phyloP scores from a whole-genome alignment of 768 basidiomycete species.

The Amylocystis lapponica region DNA sequence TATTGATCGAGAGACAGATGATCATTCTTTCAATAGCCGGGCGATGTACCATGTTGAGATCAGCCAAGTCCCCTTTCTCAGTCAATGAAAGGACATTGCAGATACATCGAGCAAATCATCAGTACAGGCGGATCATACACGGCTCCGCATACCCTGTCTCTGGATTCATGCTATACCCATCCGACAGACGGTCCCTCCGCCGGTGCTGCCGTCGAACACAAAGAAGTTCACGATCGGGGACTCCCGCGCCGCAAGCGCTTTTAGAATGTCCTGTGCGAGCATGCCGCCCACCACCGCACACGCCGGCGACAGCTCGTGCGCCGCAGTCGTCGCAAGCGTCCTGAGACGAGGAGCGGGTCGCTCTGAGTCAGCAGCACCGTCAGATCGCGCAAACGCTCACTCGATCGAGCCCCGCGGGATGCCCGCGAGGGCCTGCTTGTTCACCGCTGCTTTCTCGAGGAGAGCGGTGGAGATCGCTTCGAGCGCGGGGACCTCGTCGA shows the following conservation, averaged over 20 bases:
- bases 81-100: too few species aligned
- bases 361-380: not conserved
- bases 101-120: too few species aligned
- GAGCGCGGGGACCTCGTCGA: constrained; percentile 47
- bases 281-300: constrained; percentile 95
- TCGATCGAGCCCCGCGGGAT: constrained; percentile 56
- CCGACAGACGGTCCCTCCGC: constrained; percentile 62
- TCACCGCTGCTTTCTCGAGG: constrained; percentile 58
- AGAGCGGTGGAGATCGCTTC: constrained; percentile 58
- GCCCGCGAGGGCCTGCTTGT: constrained; percentile 54
- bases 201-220: constrained; percentile 78
- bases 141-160: too few species aligned
- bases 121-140: too few species aligned
- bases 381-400: constrained; percentile 36
- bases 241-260: constrained; percentile 85
- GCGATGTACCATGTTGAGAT: too few species aligned
- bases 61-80: too few species aligned
- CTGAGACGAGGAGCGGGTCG: too few species aligned
- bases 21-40: too few species aligned
- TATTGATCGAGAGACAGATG: too few species aligned
- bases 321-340: constrained; percentile 59
- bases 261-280: constrained; percentile 91
- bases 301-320: constrained; percentile 85
- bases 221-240: constrained; percentile 92
- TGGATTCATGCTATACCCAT: constrained; percentile 40